phyloP scores from a whole-genome alignment of 2,329 filamentous ascomycete genomes.

The Acrocalymma vagum region DNA sequence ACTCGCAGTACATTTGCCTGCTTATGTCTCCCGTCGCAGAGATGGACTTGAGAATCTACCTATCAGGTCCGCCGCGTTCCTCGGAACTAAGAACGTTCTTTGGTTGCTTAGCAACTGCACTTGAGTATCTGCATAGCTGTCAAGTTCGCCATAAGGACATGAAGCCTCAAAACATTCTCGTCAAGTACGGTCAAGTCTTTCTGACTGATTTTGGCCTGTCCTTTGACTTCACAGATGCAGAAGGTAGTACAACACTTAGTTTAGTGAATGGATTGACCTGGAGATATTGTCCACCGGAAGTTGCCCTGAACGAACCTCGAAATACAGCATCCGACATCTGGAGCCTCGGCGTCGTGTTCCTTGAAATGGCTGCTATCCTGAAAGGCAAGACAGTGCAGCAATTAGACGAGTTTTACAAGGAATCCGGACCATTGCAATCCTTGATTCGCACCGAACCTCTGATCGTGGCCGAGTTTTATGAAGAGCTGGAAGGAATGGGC shows the following conservation, averaged over 20 bases:
- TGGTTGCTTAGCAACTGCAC: constrained; percentile 29
- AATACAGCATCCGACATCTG: constrained; percentile 18
- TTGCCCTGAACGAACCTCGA: constrained; percentile 10
- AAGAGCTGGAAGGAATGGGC: constrained; percentile 9
- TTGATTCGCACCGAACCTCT: too few relatives aligned
- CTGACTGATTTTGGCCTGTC: constrained; percentile 36
- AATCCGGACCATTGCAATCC: too few relatives aligned
- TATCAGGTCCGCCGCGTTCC: constrained; percentile 13
- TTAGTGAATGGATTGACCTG: constrained; percentile 7
- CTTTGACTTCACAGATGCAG: constrained; percentile 11
- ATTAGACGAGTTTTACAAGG: constrained; percentile 7
- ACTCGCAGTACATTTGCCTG: constrained; percentile 29
- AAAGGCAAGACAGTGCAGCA: constrained; percentile 7
- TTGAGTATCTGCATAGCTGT: constrained; percentile 33
- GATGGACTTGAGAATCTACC: constrained; percentile 17
- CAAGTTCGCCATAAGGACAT: constrained; percentile 37
- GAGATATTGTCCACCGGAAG: constrained; percentile 17
- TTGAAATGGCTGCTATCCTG: constrained; percentile 16
- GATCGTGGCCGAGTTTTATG: constrained; percentile 11
- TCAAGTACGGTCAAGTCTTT: constrained; percentile 20
- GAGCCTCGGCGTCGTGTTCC: constrained; percentile 15
- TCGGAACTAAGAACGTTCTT: constrained; percentile 24
- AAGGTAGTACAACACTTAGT: constrained; percentile 13
- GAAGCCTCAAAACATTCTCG: constrained; percentile 39
- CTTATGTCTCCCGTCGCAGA: constrained; percentile 34